Evolutionary conservation across 2,329 filamentous ascomycete genomes (phyloP).

Genomic region (Neopestalotiopsis sp.): DNA sequence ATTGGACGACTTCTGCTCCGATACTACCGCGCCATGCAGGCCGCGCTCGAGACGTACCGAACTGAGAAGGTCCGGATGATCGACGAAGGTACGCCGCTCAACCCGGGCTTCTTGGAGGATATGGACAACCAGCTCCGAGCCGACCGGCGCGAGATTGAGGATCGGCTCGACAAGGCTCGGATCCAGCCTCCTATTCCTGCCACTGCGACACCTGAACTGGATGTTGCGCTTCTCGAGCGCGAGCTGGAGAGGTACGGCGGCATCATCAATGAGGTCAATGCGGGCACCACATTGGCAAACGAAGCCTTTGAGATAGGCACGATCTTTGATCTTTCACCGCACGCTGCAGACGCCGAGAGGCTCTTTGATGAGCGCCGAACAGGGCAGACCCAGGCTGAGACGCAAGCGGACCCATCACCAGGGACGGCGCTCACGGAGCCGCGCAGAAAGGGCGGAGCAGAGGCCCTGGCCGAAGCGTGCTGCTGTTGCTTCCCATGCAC

Average conservation of each 20-base stretch:
- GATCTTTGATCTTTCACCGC: neutral
- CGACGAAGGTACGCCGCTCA: neutral
- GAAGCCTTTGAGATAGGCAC: neutral
- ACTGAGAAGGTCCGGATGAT: neutral
- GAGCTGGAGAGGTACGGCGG: slow-evolving; percentile 1
- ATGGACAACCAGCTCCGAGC: slow-evolving; percentile 3
- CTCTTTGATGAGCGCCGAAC: neutral
- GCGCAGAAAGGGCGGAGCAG: neutral
- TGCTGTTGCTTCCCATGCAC: neutral
- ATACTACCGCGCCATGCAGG: neutral
- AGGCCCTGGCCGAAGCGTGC: neutral
- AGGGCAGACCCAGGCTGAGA: too few species aligned
- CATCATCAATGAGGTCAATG: neutral
- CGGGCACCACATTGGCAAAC: neutral
- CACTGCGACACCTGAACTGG: neutral
- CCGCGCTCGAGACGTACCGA: neutral
- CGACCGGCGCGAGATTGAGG: neutral
- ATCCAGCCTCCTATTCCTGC: neutral
- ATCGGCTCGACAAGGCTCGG: neutral
- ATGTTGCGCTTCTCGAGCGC: neutral
- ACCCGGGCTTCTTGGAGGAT: slow-evolving; percentile 1
- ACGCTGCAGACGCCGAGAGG: neutral
- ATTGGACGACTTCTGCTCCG: neutral
- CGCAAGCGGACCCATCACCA: too few species aligned
- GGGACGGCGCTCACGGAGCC: neutral